Base-by-base conservation (phyloP, 1,284 basidiomycete species). In the Testicularia cyperi region DNA sequence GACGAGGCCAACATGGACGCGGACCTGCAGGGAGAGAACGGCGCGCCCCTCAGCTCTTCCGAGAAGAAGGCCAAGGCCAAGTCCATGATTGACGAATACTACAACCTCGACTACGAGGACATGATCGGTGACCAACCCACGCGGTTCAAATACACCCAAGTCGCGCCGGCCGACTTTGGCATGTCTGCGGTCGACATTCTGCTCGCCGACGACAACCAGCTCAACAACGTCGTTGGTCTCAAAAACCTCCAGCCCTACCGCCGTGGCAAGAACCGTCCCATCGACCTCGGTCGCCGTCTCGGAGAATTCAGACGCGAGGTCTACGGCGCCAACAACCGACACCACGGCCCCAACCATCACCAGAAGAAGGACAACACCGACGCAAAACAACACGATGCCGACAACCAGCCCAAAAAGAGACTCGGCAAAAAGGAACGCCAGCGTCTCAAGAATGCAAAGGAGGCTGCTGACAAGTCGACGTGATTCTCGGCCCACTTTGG, bases 41-140 rank as follows among this genome's bases (percentile, higher is more conserved):
- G 30, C 15, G 39, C 29, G 19, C 18, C 19, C 35, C 12, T 12
- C 44, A 10, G 14, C 40, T 5, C 8, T 24, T 4, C 15, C 31
- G 75, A 75, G 42, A 62, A 69, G 22, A 68, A 70, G 39, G 45
- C 65, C 14, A 43, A 85, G 65, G 78, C 92, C 41, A 85, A 91
- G 44, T 81, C 88, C 68, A 89, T 92, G 65, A 88, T 96, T 85
- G 88, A 92, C 55, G 88, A 92, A 73, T 82, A 97, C 40, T 88
- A 91, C 75, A 84, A 81, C 22, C 81, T 97, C 15, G 92, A 96
- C 65, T 95, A 96, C 80, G 96, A 97, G 78, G 92, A 96, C 75
- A 84, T 95, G 81, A 90, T 92, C 51, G 92, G 87, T 6, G 90
- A 87, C 74, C 80, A 91, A 65, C 86, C 90, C 1, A 97, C 94